phyloP scores from a whole-genome alignment of 108 stramenopile species.

The Nitzschia sp. region DNA sequence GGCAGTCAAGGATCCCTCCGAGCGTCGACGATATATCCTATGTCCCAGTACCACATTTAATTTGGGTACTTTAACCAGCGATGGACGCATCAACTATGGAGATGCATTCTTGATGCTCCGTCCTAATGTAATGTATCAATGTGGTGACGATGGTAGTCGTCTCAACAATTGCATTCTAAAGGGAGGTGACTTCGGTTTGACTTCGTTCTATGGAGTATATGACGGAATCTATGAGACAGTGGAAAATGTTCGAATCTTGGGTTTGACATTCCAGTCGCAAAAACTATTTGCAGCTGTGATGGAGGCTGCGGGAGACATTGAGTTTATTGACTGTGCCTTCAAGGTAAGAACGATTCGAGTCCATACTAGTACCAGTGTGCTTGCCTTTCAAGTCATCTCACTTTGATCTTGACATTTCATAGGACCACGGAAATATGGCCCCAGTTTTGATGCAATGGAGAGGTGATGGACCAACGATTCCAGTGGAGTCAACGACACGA shows the following conservation, averaged over 20 bases:
- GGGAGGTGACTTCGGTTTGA: constrained; percentile 38
- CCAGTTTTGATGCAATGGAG: constrained; percentile 36
- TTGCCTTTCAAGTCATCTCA: not conserved
- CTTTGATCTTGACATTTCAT: too few relatives aligned
- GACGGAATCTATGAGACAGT: constrained; percentile 28
- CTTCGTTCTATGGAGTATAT: constrained; percentile 21
- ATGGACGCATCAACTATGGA: constrained; percentile 24
- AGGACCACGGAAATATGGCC: constrained; percentile 22
- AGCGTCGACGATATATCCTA: constrained; percentile 16
- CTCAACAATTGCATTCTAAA: constrained; percentile 32
- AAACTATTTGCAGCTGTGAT: constrained; percentile 18
- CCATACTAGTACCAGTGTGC: too few relatives aligned
- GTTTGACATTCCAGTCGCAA: constrained; percentile 33
- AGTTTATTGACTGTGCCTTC: constrained; percentile 37
- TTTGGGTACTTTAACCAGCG: constrained; percentile 18
- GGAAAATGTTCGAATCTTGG: constrained; percentile 28
- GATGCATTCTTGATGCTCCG: constrained; percentile 30
- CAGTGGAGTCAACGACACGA: not conserved
- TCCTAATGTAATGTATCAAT: constrained; percentile 39
- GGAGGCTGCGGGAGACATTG: constrained; percentile 32
- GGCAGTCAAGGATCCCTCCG: constrained; percentile 14
- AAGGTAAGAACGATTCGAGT: constrained; percentile 30
- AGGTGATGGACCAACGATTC: not conserved
- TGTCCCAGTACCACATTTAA: constrained; percentile 31
- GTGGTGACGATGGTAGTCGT: constrained; percentile 39